Base-by-base conservation (phyloP, 345 rosid genomes). In the Hibiscus syriacus region DNA sequence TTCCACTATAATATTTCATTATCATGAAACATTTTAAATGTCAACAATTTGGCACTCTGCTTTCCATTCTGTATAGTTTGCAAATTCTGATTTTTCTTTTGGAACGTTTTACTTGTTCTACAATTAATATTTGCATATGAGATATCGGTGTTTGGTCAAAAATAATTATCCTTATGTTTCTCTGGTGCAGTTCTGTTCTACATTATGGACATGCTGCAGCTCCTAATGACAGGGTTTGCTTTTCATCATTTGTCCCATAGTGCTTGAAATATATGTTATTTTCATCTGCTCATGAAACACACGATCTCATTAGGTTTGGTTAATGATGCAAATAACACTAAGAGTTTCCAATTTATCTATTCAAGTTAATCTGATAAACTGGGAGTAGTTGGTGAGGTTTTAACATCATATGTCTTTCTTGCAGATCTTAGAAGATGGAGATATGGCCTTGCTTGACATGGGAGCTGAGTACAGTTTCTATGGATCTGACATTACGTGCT, bases 141-240 rank as follows among this genome's bases (percentile, higher is more conserved):
- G 50, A 25, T 54, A 14, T 48, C 66, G 39, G 48, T 55, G n/a
- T 56, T 27, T 50, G 63, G 54, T 55, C 53, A 29, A 11, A n/a
- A 27, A 30, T 20, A 61, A 79, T 23, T 3, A 23, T 38, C 22
- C 39, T 60, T 7, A 32, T 69, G 14, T 77, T 66, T 71, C 39
- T 30, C 13, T 73, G 55, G 7, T 72, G 66, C 81, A 92, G 98
- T 81, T 85, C 98, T 73, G 96, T 90, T 81, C 93, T 92, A 58
- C 97, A 92, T 76, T 90, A 92, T 74, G 98, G 98, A 68, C 98
- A 92, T 80, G 97, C 96, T 36, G 96, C 96, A n/a, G 98, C 98
- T 80, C 97, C 97, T 69, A 92, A 92, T 85, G 98, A 92, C 71
- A 80, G 78, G 96, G 97, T 90, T 86, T 10, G 43, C 12, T 74